Percentiles rank a stretch among this genome's conserved stretches.
phyloP scores from a whole-genome alignment of 257 asterid species.

The Dorcoceras hygrometricum region DNA sequence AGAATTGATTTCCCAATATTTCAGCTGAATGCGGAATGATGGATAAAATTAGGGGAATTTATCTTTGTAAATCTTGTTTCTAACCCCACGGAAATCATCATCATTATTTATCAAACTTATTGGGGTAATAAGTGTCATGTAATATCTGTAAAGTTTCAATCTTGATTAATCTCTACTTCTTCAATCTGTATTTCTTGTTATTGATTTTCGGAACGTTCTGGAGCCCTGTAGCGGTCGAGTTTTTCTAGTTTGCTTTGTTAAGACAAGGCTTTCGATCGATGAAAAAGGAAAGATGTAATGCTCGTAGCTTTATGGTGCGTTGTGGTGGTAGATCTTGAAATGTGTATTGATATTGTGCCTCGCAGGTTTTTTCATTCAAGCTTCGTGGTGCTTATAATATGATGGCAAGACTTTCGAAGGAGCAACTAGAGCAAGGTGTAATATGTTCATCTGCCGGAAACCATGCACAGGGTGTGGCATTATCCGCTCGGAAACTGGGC shows the following conservation, averaged over 20 bases:
- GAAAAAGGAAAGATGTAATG: not conserved
- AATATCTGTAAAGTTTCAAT: conserved; percentile 3
- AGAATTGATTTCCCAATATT: not conserved
- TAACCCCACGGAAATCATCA: no score
- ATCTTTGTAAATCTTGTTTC: no score
- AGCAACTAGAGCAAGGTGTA: conserved; percentile 73
- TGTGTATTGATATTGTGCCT: conserved; percentile 14
- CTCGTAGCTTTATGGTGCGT: not conserved
- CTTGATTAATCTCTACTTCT: conserved; percentile 2
- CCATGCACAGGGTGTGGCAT: conserved; percentile 97
- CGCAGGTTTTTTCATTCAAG: conserved; percentile 86
- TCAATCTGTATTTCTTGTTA: not conserved
- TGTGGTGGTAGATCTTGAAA: not conserved
- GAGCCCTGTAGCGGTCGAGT: not conserved
- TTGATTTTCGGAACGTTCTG: conserved; percentile 6
- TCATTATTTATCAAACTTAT: not conserved
- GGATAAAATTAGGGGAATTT: not conserved
- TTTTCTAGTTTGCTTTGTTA: not conserved
- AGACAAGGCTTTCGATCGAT: not conserved
- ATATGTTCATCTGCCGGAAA: conserved; percentile 98
- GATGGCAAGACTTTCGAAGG: conserved; percentile 88
- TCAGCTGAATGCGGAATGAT: conserved; percentile 13
- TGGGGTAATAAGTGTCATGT: not conserved
- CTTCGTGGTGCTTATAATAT: conserved; percentile 98
- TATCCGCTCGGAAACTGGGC: conserved; percentile 66